Conservation (phyloP, 225 moss, liverwort and hornwort species). For the Polytrichum formosum region DNA sequence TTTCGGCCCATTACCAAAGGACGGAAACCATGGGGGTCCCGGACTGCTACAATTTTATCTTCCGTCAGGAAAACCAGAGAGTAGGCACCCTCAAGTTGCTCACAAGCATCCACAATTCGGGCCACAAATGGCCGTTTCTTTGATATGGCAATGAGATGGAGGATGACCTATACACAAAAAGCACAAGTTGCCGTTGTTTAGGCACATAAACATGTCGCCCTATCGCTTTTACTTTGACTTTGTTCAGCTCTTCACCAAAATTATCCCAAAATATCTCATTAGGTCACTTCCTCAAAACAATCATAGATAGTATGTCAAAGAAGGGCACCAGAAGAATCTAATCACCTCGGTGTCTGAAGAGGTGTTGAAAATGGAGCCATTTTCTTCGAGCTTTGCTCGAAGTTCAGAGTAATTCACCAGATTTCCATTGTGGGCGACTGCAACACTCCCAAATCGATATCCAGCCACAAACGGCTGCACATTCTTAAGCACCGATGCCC, state of each 20-base stretch:
- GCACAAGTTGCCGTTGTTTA: neutral
- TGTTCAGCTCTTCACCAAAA: no score
- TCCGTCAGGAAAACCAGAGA: slow-evolving; percentile 88
- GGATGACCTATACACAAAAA: slow-evolving; percentile 39
- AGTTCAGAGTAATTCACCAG: slow-evolving; percentile 92
- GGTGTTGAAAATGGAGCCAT: slow-evolving; percentile 91
- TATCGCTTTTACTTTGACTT: no score
- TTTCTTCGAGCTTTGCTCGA: slow-evolving; percentile 79
- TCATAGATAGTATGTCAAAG: no score
- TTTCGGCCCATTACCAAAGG: slow-evolving; percentile 91
- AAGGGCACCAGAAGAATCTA: neutral
- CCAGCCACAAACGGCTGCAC: slow-evolving; percentile 96
- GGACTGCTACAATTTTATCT: slow-evolving; percentile 85
- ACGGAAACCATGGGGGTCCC: slow-evolving; percentile 90
- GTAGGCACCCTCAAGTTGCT: slow-evolving; percentile 92
- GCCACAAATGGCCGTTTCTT: slow-evolving; percentile 90
- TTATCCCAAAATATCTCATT: no score
- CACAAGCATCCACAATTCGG: slow-evolving; percentile 91
- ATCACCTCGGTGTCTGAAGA: slow-evolving; percentile 86
- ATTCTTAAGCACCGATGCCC: slow-evolving; percentile 87
- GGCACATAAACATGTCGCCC: no score
- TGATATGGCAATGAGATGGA: slow-evolving; percentile 85
- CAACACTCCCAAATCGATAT: slow-evolving; percentile 80
- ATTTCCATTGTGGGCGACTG: slow-evolving; percentile 93
- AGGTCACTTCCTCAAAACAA: no score